Base-by-base conservation (phyloP, 306 rosid species). In the Quercus suber region DNA sequence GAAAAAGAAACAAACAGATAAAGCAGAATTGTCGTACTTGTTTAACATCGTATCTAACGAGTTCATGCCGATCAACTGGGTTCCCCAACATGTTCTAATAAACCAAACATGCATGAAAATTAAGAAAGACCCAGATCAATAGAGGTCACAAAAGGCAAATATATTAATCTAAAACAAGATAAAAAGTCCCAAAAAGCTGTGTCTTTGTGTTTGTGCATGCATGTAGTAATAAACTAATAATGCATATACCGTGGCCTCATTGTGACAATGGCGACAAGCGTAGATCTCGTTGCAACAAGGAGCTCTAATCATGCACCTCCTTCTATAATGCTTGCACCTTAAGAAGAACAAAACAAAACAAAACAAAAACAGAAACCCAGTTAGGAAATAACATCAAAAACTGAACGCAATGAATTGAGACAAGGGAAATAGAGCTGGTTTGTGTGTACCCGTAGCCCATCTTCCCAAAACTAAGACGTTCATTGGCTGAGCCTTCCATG, bases 281-380 rank as follows among this genome's bases (percentile, higher is more conserved):
- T 93, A 91, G 77, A 96, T 88, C 88, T 96, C 99, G 80, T 90
- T 90, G 87, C 99, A 96, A 56, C 99, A 96, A 15, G 98, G 97
- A 76, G 96, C 97, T 77, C 98, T 87, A 88, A 96, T 91, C 96
- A 41, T 82, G 84, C 98, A 93, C 76, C 99, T 89, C 84, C 99
- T 96, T 73, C 96, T 82, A 55, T 96, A 96, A 86, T 96, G 99
- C 83, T 89, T 83, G 85, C 99, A 96, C 82, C 99, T 96, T 63
- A 49, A 49, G 53, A 49, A 3, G 53, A 49, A 49, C 45, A 41
- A 49, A 49, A 43, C 51, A 43, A 43, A 43, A 9, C 10, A 8
- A 43, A 43, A 49, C 53, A 12, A 49, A 11, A 49, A 43, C 21
- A 75, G 57, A 15, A 19, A 78, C 76, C 80, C 59, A 18, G 55